Conservation (phyloP, 768 basidiomycete genomes). For the Sistotremastrum suecicum region DNA sequence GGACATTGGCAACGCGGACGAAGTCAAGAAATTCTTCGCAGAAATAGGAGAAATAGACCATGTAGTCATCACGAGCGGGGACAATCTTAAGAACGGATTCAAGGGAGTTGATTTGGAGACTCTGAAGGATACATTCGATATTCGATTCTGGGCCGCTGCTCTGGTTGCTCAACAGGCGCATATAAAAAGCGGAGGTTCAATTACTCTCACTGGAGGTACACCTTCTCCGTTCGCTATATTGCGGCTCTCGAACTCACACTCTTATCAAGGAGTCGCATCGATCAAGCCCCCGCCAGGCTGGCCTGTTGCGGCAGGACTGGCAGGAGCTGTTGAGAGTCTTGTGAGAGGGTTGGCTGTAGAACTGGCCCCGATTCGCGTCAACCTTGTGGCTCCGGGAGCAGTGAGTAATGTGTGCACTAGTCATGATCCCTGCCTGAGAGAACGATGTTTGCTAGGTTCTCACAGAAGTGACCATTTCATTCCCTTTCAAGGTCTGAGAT, state of each 20-base stretch:
- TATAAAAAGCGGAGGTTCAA: conserved; percentile 4
- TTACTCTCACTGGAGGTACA: conserved; percentile 5
- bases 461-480: background rate
- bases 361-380: conserved; percentile 10
- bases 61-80: conserved; percentile 6
- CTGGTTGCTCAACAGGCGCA: conserved; percentile 5
- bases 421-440: background rate
- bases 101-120: conserved; percentile 1
- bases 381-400: conserved; percentile 6
- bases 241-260: no score
- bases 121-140: conserved; percentile 5
- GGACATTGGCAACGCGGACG: background rate
- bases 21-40: conserved; percentile 1
- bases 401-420: conserved; percentile 5
- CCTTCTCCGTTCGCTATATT: no score
- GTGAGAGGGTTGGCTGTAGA: conserved; percentile 9
- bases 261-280: conserved; percentile 2
- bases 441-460: background rate
- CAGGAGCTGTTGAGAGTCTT: conserved; percentile 7
- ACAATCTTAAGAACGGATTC: conserved; percentile 1
- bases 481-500: background rate
- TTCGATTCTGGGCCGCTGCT: conserved; percentile 8
- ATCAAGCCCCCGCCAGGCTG: conserved; percentile 5
- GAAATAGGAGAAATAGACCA: conserved; percentile 6
- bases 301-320: conserved; percentile 6